These are phyloP conservation scores for Planoprotostelium fungivorum DNA, from an alignment of 78 protist genomes.

Conservation along the genomic window DNA sequence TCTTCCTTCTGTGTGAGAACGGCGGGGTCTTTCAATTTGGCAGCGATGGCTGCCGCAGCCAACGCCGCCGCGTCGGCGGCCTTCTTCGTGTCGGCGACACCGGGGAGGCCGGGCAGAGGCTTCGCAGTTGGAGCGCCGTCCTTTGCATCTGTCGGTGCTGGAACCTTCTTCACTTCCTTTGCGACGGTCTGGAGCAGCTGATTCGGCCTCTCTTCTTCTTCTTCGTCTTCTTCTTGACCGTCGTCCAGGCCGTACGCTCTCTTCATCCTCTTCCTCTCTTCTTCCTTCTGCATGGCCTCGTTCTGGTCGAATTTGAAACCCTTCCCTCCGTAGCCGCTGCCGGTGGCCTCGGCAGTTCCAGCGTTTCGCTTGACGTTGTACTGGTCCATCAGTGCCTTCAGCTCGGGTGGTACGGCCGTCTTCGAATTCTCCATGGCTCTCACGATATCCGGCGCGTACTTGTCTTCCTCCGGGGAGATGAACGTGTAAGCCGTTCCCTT, in stretches of 20 bases:
- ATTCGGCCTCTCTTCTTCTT: not conserved
- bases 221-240: conserved; percentile 26
- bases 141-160: conserved; percentile 2
- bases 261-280: conserved; percentile 30
- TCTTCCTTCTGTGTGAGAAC: not conserved
- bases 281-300: conserved; percentile 19
- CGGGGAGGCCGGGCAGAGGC: not conserved
- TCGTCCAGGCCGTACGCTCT: conserved; percentile 40
- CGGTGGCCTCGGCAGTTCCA: conserved; percentile 38
- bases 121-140: not conserved
- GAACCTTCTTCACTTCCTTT: not conserved
- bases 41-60: not conserved
- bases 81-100: not conserved
- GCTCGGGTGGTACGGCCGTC: conserved; percentile 43
- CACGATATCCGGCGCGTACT: conserved; percentile 57
- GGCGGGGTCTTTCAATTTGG: not conserved
- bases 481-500: conserved; percentile 91
- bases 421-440: conserved; percentile 66
- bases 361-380: conserved; percentile 9
- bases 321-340: conserved; percentile 65
- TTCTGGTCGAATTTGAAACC: conserved; percentile 73
- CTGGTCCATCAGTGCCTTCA: conserved; percentile 12
- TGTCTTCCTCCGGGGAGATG: conserved; percentile 72
- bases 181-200: not conserved
- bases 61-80: conserved; percentile 4